phyloP scores from a whole-genome alignment of 306 rosid species.

The Trichosanthes cucumerina region DNA sequence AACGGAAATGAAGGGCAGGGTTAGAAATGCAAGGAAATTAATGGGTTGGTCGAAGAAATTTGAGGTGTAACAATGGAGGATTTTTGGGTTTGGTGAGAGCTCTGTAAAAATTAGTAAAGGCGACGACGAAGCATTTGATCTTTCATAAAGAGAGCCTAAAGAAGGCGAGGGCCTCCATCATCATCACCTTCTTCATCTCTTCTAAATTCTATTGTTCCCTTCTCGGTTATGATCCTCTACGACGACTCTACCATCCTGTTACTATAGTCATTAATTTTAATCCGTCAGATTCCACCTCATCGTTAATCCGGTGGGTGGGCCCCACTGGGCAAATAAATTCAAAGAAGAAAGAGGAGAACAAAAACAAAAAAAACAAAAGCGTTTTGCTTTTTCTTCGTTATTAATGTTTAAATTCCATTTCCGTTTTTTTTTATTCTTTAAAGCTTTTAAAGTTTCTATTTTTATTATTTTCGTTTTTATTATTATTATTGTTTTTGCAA shows the following conservation, averaged over 20 bases:
- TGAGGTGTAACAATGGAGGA: neutral
- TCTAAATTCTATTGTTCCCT: neutral
- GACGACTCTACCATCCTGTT: neutral
- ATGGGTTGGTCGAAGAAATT: neutral
- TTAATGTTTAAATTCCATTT: neutral
- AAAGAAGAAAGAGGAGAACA: neutral
- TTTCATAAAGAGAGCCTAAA: neutral
- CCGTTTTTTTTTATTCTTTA: neutral
- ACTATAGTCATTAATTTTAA: neutral
- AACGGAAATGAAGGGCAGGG: neutral
- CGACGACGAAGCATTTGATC: neutral
- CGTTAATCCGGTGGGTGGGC: neutral
- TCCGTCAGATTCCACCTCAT: neutral
- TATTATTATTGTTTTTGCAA: too few relatives aligned
- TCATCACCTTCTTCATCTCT: neutral
- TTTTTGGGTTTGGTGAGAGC: neutral
- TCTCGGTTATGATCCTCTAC: neutral
- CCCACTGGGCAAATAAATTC: neutral
- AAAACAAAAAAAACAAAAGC: constrained; percentile 1
- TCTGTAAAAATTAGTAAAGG: constrained; percentile 6
- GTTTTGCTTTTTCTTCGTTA: neutral
- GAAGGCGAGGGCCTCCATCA: constrained; percentile 2
- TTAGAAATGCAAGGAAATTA: neutral
- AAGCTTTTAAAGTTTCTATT: neutral
- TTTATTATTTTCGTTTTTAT: too few relatives aligned